Conservation (phyloP, 805 yeast genomes). For the Tetrapisispora taiwanensis region DNA sequence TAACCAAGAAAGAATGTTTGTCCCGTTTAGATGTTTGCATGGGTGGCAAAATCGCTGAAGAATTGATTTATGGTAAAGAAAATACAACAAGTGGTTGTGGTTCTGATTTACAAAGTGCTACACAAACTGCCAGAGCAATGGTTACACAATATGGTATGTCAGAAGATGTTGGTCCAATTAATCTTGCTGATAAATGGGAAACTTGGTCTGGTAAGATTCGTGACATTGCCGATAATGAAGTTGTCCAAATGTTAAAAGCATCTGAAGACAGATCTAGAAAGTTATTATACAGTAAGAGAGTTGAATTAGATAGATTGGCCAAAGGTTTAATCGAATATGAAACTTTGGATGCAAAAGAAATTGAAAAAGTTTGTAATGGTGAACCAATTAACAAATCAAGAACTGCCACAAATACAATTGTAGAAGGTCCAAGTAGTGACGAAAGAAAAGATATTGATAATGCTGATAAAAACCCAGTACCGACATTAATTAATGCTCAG, state of each 20-base stretch:
- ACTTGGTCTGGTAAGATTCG: constrained; percentile 86
- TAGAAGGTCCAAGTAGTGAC: constrained; percentile 43
- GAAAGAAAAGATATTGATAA: constrained; percentile 33
- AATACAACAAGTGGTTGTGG: constrained; percentile 95
- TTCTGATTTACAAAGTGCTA: constrained; percentile 81
- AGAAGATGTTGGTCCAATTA: constrained; percentile 84
- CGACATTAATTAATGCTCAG: constrained; percentile 23
- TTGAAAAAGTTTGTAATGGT: constrained; percentile 76
- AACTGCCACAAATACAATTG: constrained; percentile 64
- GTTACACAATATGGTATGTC: constrained; percentile 96
- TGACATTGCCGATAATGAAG: constrained; percentile 88
- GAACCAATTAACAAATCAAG: constrained; percentile 61
- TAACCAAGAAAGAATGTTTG: constrained; percentile 77
- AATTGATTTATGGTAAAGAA: constrained; percentile 78
- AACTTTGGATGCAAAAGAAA: constrained; percentile 84
- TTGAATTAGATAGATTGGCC: constrained; percentile 79
- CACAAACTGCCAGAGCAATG: constrained; percentile 91
- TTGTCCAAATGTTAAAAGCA: constrained; percentile 58
- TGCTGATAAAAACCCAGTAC: constrained; percentile 23
- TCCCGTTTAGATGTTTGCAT: constrained; percentile 93
- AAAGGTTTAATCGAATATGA: constrained; percentile 92
- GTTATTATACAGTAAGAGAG: constrained; percentile 47
- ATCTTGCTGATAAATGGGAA: constrained; percentile 83
- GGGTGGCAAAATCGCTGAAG: constrained; percentile 99
- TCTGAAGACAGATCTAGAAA: constrained; percentile 74